These are phyloP conservation scores for Grosmannia clavigera DNA, from an alignment of 2,329 filamentous ascomycete genomes.

Conservation along the genomic window DNA sequence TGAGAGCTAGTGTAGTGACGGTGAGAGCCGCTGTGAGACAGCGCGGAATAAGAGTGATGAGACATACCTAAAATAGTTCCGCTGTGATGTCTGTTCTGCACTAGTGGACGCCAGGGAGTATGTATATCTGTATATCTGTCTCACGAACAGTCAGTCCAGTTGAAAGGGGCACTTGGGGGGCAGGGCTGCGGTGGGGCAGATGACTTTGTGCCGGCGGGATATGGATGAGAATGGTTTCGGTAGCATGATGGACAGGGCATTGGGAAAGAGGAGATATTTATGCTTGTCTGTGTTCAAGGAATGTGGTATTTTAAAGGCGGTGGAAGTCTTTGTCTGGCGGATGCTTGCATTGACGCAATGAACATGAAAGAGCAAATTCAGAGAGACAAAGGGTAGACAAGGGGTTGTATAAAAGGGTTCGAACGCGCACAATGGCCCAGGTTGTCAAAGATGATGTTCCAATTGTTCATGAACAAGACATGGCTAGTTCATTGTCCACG, in stretches of 20 bases:
- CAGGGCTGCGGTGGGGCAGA: not conserved
- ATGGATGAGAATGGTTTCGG: not conserved
- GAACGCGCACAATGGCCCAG: no score
- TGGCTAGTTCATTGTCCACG: not conserved
- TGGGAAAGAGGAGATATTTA: not conserved
- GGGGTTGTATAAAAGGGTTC: no score
- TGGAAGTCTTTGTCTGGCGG: not conserved
- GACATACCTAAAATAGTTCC: not conserved
- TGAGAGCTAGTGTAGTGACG: not conserved
- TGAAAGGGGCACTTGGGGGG: not conserved
- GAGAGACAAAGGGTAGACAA: no score
- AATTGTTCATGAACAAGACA: no score
- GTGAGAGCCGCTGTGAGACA: not conserved
- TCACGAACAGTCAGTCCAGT: not conserved
- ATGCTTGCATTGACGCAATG: no score
- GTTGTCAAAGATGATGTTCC: no score
- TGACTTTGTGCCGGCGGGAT: not conserved
- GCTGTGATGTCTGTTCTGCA: not conserved
- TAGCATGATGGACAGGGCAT: not conserved
- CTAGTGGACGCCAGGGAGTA: not conserved
- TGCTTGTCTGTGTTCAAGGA: not conserved
- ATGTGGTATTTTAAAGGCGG: not conserved
- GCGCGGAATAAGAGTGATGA: not conserved
- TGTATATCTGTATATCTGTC: not conserved
- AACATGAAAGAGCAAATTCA: no score